Evolutionary conservation across 345 rosid genomes (phyloP).

Genomic region (Toxicodendron radicans): DNA sequence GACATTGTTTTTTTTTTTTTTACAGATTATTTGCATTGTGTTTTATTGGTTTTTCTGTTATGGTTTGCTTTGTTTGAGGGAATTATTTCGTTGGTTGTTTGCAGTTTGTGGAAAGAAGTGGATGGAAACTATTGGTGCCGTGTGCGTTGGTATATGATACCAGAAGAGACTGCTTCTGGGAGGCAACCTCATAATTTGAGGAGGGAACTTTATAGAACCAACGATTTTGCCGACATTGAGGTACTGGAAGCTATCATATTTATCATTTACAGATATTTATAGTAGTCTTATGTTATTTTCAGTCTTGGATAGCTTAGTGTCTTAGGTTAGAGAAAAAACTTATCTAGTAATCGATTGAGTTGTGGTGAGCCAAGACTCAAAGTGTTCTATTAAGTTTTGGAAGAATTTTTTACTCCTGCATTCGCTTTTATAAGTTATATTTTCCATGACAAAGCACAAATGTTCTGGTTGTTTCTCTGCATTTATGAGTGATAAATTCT

Average conservation of each 20-base stretch:
- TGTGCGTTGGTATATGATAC: constrained; percentile 83
- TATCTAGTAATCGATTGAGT: neutral
- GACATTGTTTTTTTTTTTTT: neutral
- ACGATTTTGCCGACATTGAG: constrained; percentile 84
- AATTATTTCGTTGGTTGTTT: constrained; percentile 5
- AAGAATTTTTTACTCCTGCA: neutral
- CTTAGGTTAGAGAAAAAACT: neutral
- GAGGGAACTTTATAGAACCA: constrained; percentile 80
- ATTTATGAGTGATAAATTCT: neutral
- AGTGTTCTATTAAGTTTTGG: neutral
- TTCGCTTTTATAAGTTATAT: neutral
- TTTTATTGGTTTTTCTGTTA: neutral
- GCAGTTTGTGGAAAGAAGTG: constrained; percentile 77
- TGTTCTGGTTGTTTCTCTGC: neutral
- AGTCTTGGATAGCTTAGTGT: neutral
- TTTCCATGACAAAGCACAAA: too few relatives aligned
- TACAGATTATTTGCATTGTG: neutral
- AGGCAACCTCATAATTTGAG: constrained; percentile 77
- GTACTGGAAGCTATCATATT: constrained; percentile 25
- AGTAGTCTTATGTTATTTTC: neutral
- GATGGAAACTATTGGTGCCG: constrained; percentile 70
- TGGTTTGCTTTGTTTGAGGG: neutral
- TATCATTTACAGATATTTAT: neutral
- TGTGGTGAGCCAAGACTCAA: neutral
- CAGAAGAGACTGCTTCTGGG: constrained; percentile 87